Evolutionary conservation across 495 filamentous ascomycete species (phyloP).

Genomic region (Tuber brumale): DNA sequence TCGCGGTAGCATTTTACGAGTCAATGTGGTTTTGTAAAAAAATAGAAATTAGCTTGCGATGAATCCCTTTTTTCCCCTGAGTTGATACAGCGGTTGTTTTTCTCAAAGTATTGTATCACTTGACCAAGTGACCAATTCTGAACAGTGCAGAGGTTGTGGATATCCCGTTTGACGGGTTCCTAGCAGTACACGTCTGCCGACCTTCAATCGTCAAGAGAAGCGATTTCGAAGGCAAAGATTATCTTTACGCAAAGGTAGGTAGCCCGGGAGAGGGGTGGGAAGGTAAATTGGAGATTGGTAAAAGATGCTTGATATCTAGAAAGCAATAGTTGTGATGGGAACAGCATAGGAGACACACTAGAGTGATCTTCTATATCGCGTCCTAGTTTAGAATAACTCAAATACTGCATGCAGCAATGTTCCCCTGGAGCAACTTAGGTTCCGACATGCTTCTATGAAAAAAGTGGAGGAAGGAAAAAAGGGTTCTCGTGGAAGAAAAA

Average conservation of each 20-base stretch:
- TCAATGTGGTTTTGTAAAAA: not conserved
- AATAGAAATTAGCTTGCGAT: not conserved
- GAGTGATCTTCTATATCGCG: no score
- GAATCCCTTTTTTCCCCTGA: not conserved
- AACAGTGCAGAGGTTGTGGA: not conserved
- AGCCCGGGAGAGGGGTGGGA: not conserved
- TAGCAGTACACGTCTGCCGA: not conserved
- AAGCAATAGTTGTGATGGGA: no score
- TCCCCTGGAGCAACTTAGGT: no score
- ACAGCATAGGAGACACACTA: not conserved
- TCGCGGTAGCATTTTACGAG: not conserved
- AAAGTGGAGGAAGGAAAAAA: not conserved
- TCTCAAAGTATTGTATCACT: not conserved
- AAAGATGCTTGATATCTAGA: not conserved
- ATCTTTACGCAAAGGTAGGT: not conserved
- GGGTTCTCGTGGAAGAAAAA: not conserved
- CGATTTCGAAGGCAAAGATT: not conserved
- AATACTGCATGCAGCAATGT: no score
- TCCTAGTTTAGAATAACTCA: no score
- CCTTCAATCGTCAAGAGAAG: not conserved
- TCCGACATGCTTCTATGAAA: no score
- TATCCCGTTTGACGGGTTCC: not conserved
- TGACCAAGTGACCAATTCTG: not conserved
- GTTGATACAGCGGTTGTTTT: not conserved
- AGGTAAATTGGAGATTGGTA: not conserved